Percentiles rank a stretch among this genome's conserved stretches.
Evolutionary conservation across 768 basidiomycete genomes (phyloP).

Genomic region (Filobasidium floriforme): DNA sequence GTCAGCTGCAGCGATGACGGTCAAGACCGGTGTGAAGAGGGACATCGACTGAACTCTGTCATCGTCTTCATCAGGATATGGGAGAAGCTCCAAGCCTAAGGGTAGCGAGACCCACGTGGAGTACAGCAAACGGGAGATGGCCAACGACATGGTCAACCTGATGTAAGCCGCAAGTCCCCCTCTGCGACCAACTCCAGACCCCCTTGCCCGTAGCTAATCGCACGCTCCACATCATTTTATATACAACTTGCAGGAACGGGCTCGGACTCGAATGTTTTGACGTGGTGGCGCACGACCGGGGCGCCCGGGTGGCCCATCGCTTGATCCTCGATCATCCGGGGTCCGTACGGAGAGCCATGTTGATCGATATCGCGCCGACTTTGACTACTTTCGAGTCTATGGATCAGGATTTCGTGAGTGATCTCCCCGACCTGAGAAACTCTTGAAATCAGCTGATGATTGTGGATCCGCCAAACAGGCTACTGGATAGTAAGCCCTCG

Average conservation of each 20-base stretch:
- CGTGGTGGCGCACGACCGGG: constrained; percentile 40
- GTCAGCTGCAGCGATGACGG: constrained; percentile 12
- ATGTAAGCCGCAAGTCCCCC: constrained; percentile 31
- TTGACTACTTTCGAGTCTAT: constrained; percentile 34
- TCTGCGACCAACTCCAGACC: too few relatives aligned
- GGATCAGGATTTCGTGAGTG: constrained; percentile 30
- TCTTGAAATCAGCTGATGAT: neutral
- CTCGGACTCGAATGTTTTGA: constrained; percentile 32
- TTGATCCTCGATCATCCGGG: constrained; percentile 37
- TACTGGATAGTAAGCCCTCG: neutral
- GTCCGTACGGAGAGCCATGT: constrained; percentile 30
- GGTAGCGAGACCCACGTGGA: constrained; percentile 33
- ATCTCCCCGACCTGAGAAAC: neutral
- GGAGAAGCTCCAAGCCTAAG: constrained; percentile 31
- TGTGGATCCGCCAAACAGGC: neutral
- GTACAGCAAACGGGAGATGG: constrained; percentile 43
- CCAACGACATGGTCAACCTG: constrained; percentile 35
- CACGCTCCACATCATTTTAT: too few relatives aligned
- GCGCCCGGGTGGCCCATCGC: constrained; percentile 41
- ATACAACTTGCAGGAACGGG: constrained; percentile 28
- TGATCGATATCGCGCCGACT: constrained; percentile 44
- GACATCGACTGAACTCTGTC: neutral
- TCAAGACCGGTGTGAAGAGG: neutral
- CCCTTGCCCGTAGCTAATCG: too few relatives aligned
- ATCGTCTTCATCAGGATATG: constrained; percentile 28